A percentile compares a stretch with the other conserved stretches of the same genome.
Conservation (phyloP, 768 basidiomycete species). For the Suillus subaureus region DNA sequence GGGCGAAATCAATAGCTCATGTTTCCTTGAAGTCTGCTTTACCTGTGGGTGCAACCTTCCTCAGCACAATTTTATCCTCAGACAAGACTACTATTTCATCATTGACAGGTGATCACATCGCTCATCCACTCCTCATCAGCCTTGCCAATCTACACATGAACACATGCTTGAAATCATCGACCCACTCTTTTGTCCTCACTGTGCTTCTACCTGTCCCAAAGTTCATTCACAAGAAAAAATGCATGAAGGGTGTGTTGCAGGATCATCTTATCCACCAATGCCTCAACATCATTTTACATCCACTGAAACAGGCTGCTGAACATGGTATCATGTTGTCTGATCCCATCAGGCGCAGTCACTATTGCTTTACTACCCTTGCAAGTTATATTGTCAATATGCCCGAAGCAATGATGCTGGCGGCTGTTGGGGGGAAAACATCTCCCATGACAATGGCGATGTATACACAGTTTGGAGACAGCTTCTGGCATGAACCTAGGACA, state of each 20-base stretch:
- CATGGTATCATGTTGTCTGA: constrained; percentile 22
- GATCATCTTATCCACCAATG: too few relatives aligned
- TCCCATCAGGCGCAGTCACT: constrained; percentile 19
- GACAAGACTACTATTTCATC: constrained; percentile 22
- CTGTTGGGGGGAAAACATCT: constrained; percentile 26
- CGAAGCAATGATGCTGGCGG: constrained; percentile 11
- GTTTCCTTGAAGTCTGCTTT: constrained; percentile 15
- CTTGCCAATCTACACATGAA: constrained; percentile 18
- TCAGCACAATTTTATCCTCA: constrained; percentile 20
- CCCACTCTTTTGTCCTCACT: too few relatives aligned
- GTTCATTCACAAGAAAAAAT: too few relatives aligned
- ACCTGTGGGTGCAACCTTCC: constrained; percentile 29
- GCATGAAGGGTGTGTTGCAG: too few relatives aligned
- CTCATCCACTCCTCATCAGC: constrained; percentile 20
- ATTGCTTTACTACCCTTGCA: constrained; percentile 25
- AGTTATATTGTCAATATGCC: constrained; percentile 27
- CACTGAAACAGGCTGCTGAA: constrained; percentile 2
- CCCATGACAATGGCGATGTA: constrained; percentile 34
- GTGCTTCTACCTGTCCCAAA: too few relatives aligned
- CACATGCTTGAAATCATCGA: constrained; percentile 8
- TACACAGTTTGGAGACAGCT: constrained; percentile 33
- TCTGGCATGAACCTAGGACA: constrained; percentile 27
- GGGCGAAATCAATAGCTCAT: too few relatives aligned
- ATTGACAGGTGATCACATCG: constrained; percentile 9
- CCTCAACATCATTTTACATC: too few relatives aligned